Conservation (phyloP, 257 asterid genomes). For the Ilex asprella region DNA sequence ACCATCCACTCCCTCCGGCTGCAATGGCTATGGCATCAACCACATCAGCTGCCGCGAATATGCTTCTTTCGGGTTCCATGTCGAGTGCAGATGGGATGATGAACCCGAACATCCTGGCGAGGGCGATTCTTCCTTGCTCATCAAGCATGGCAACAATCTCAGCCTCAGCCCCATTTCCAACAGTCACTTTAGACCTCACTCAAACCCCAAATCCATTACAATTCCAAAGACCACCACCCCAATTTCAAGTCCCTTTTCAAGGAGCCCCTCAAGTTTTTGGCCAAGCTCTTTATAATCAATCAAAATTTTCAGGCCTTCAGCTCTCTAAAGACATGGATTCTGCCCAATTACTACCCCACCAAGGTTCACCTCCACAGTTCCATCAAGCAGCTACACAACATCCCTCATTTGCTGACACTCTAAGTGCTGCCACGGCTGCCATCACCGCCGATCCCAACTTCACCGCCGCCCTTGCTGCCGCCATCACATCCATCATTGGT, state of each 20-base stretch:
- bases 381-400: background rate
- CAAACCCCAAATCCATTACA: constrained; percentile 48
- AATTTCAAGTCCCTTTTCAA: constrained; percentile 47
- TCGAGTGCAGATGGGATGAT: constrained; percentile 76
- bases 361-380: constrained; percentile 5
- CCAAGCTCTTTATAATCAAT: constrained; percentile 52
- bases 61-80: constrained; percentile 91
- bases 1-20: constrained; percentile 92
- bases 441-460: constrained; percentile 84
- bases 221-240: constrained; percentile 35
- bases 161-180: constrained; percentile 95
- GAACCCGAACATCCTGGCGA: constrained; percentile 68
- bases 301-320: constrained; percentile 58
- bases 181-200: constrained; percentile 87
- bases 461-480: constrained; percentile 85
- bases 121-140: constrained; percentile 65
- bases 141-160: constrained; percentile 89
- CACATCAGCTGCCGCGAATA: constrained; percentile 85
- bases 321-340: constrained; percentile 35
- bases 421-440: constrained; percentile 78
- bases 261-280: constrained; percentile 44
- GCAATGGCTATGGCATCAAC: constrained; percentile 99
- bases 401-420: constrained; percentile 46
- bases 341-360: constrained; percentile 8
- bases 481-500: constrained; percentile 72